Evolutionary conservation across 2,329 filamentous ascomycete genomes (phyloP).

Genomic region (Westerdykella ornata): DNA sequence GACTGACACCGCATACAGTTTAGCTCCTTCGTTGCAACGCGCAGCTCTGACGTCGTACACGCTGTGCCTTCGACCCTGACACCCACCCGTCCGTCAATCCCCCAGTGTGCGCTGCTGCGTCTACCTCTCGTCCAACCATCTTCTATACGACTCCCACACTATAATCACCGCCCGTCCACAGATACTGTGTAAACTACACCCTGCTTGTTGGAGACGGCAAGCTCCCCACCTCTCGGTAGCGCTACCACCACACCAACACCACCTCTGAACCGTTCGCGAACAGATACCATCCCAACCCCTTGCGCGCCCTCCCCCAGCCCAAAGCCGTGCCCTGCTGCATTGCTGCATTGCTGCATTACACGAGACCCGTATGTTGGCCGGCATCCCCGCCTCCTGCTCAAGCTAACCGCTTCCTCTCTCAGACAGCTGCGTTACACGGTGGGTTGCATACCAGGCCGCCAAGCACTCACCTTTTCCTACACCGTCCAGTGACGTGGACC

Average conservation of each 20-base stretch:
- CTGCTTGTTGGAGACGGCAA: no score
- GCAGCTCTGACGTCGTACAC: constrained; percentile 10
- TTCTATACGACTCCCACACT: not conserved
- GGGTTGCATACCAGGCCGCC: constrained; percentile 33
- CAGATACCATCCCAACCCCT: constrained; percentile 10
- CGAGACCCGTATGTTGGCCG: constrained; percentile 18
- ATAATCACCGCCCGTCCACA: no score
- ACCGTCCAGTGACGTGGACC: constrained; percentile 39
- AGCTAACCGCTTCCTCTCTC: constrained; percentile 27
- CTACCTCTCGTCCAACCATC: constrained; percentile 7
- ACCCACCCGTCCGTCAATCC: not conserved
- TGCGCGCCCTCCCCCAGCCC: constrained; percentile 13
- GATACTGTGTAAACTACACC: no score
- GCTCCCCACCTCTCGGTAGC: no score
- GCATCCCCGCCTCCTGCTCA: constrained; percentile 21
- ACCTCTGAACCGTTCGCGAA: constrained; percentile 4
- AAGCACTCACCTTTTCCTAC: constrained; percentile 23
- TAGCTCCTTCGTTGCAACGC: not conserved
- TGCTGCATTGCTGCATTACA: constrained; percentile 6
- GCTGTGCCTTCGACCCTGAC: constrained; percentile 7
- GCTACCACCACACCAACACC: not conserved
- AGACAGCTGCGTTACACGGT: constrained; percentile 28
- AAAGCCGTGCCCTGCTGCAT: constrained; percentile 5
- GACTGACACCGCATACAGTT: not conserved
- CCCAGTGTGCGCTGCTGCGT: constrained; percentile 4